Evolutionary conservation across 495 filamentous ascomycete species (phyloP).

Genomic region (Annulohypoxylon maeteangense): DNA sequence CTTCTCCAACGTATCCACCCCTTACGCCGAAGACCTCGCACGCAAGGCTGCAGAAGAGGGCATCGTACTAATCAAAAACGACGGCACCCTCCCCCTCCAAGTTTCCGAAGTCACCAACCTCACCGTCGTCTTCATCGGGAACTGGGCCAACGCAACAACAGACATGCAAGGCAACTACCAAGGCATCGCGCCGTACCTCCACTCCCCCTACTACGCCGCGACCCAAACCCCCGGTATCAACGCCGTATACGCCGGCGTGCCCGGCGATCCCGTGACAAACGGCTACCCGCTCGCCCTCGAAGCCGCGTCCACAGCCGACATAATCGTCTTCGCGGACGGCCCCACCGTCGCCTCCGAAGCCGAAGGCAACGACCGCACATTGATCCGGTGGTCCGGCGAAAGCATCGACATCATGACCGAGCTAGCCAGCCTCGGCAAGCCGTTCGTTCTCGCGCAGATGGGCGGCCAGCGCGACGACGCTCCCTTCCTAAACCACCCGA

Average conservation of each 20-base stretch:
- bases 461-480: conserved; percentile 54
- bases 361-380: conserved; percentile 65
- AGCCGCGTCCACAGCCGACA: conserved; percentile 63
- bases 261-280: conserved; percentile 46
- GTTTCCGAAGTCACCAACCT: conserved; percentile 50
- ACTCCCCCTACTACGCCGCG: conserved; percentile 63
- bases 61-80: conserved; percentile 71
- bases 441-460: conserved; percentile 67
- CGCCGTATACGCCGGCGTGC: conserved; percentile 53
- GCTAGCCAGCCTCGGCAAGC: conserved; percentile 61
- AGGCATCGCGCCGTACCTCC: conserved; percentile 54
- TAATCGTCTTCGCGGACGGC: conserved; percentile 67
- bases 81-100: conserved; percentile 61
- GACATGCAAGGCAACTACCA: conserved; percentile 71
- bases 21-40: conserved; percentile 63
- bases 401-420: conserved; percentile 66
- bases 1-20: conserved; percentile 63
- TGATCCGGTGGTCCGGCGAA: conserved; percentile 67
- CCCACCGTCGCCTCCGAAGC: conserved; percentile 67
- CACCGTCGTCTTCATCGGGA: conserved; percentile 66
- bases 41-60: conserved; percentile 68
- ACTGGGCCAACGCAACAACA: conserved; percentile 67
- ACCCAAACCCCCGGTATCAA: conserved; percentile 60
- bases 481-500: conserved; percentile 32
- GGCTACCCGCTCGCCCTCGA: conserved; percentile 56